Percentiles rank a stretch among this genome's conserved stretches.
Conservation (phyloP, 768 basidiomycete species). For the Serendipita sp. region DNA sequence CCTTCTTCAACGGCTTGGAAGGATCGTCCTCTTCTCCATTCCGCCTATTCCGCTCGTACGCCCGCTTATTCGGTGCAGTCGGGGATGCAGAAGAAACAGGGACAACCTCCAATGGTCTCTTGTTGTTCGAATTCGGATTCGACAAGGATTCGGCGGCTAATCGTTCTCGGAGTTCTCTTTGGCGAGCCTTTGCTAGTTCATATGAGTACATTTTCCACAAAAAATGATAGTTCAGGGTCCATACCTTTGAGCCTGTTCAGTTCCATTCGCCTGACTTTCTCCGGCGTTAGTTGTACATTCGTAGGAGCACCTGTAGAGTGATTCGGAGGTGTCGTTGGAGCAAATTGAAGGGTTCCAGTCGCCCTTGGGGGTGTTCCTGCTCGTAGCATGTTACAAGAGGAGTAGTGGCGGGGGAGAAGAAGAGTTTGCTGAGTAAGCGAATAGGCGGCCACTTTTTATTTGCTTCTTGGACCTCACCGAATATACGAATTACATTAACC, state of each 20-base stretch:
- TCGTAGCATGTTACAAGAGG: not conserved
- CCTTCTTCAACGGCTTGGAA: conserved; percentile 43
- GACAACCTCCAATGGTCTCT: conserved; percentile 47
- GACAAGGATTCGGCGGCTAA: conserved; percentile 27
- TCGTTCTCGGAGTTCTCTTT: conserved; percentile 34
- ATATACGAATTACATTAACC: not conserved
- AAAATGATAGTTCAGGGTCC: not conserved
- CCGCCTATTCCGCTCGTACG: conserved; percentile 17
- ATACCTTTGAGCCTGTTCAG: conserved; percentile 64
- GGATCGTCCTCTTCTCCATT: not conserved
- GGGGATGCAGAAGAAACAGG: conserved; percentile 46
- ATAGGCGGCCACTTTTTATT: not conserved
- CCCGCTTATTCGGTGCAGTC: conserved; percentile 27
- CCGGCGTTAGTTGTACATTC: conserved; percentile 35
- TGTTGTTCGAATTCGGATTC: conserved; percentile 47
- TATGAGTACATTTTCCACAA: not conserved
- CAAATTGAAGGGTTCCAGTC: not conserved
- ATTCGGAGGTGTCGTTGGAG: conserved; percentile 8
- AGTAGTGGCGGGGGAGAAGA: not conserved
- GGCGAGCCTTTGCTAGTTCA: conserved; percentile 51
- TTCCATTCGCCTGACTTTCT: conserved; percentile 57
- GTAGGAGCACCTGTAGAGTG: conserved; percentile 6
- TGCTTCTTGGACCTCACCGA: not conserved
- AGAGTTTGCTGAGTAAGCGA: not conserved
- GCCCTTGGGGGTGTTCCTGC: not conserved